Evolutionary conservation across 768 basidiomycete species (phyloP).

Genomic region (Austroboletus eburneus): DNA sequence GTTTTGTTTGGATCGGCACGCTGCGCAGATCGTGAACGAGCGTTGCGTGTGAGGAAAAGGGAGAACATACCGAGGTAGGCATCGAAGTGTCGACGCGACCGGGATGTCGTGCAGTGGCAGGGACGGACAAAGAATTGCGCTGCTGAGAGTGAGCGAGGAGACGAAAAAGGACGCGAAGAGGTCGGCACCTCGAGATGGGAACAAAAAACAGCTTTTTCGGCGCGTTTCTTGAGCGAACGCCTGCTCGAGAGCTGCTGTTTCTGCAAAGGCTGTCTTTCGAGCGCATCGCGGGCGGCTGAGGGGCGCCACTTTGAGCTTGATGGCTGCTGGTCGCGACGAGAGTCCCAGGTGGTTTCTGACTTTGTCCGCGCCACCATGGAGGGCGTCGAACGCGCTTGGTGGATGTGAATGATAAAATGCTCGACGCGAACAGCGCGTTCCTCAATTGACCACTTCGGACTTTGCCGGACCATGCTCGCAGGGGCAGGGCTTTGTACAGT

Average conservation of each 20-base stretch:
- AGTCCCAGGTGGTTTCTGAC: slow-evolving; percentile 19
- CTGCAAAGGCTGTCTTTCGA: neutral
- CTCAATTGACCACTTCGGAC: too few relatives aligned
- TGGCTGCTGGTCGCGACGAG: slow-evolving; percentile 8
- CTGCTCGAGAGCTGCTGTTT: neutral
- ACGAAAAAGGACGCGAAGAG: neutral
- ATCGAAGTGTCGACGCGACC: too few relatives aligned
- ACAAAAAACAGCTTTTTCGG: slow-evolving; percentile 1
- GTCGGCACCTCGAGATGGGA: slow-evolving; percentile 11
- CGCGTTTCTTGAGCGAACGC: slow-evolving; percentile 7
- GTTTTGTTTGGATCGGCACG: neutral
- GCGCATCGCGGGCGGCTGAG: slow-evolving; percentile 12
- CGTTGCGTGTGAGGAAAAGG: neutral
- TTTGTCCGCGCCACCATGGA: slow-evolving; percentile 13
- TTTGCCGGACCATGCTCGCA: too few relatives aligned
- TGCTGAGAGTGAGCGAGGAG: slow-evolving; percentile 2
- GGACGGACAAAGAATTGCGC: too few relatives aligned
- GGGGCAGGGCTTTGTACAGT: too few relatives aligned
- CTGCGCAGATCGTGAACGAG: slow-evolving; percentile 9
- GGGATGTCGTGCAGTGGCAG: too few relatives aligned
- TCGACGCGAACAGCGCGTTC: too few relatives aligned
- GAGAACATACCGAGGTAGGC: too few relatives aligned
- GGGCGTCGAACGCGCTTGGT: too few relatives aligned
- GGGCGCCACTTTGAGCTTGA: slow-evolving; percentile 6
- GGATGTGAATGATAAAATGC: too few relatives aligned